phyloP scores from a whole-genome alignment of 306 rosid genomes.

The Lagenaria siceraria region DNA sequence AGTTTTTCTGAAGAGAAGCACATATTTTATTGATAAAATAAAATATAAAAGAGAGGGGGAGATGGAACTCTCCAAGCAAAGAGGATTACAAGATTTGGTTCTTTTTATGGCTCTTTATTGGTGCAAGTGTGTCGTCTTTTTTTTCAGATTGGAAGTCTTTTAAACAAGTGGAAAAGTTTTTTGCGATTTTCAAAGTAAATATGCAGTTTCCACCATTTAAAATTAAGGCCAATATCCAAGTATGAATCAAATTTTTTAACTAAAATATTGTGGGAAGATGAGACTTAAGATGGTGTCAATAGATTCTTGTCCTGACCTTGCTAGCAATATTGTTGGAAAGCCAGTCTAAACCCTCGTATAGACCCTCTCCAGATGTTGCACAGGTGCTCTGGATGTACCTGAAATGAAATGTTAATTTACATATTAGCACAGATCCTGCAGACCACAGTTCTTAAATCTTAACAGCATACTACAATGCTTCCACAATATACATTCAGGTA shows the following conservation, averaged over 20 bases:
- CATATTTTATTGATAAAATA: background rate
- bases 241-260: background rate
- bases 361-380: conserved; percentile 79
- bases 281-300: background rate
- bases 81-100: background rate
- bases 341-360: conserved; percentile 62
- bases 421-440: background rate
- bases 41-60: background rate
- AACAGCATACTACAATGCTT: background rate
- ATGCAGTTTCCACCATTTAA: background rate
- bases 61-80: background rate
- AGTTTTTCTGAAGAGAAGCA: background rate
- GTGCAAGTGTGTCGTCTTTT: background rate
- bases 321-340: conserved; percentile 62
- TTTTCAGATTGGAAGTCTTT: background rate
- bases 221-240: background rate
- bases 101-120: background rate
- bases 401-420: conserved; percentile 18
- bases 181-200: background rate
- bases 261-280: background rate
- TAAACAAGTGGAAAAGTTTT: background rate
- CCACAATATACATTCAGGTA: background rate
- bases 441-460: background rate
- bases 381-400: conserved; percentile 79
- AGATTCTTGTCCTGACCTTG: conserved; percentile 30